Base-by-base conservation (phyloP, 148 eudicot genomes). In the Rhododendron kiyosumense region DNA sequence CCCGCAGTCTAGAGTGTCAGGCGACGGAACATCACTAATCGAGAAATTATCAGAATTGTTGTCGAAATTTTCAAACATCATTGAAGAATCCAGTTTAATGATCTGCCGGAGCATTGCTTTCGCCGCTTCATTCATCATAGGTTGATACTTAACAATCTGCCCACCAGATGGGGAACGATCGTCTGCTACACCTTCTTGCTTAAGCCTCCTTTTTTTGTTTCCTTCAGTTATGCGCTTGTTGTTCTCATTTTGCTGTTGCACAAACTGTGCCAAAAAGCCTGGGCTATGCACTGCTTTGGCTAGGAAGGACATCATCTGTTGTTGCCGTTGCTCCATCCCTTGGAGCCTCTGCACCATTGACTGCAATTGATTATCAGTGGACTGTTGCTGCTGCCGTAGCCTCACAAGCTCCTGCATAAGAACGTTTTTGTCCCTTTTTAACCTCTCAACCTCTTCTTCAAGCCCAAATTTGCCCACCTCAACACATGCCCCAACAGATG, bases 381-480 rank as follows among this genome's bases (percentile, higher is more conserved):
- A n/a, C 88, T 93, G 95, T 76, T 93, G 95, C 81, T 93, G 95
- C 88, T 93, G 95, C 86, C 95, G 91, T 78, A 93, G 84, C 85
- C 91, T 87, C 51, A 93, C 95, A 76, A 93, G 95, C 84, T 93
- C 95, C 89, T 92, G 95, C 95, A 93, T 92, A 30, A 93, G 93
- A 59, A 93, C 95, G 85, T 93, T 92, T 77, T 93, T 93, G 88
- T 93, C 95, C 84, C 95, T 91, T 82, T 93, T 93, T 36, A 92
- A 89, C 92, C 91, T 88, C 92, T 93, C 94, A 34, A 93, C 95
- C 90, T 93, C 95, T 91, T 92, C 95, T 88, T 92, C 94, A 57
- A 93, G 88, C 83, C 95, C 95, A 87, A 93, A 93, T 87, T 93
- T 93, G 48, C 94, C 95, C 86, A 92, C 92, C 84, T 93, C 95